Base-by-base conservation (phyloP, 192 early-diverging fungal genomes). In the Chytriomyces sp. region DNA sequence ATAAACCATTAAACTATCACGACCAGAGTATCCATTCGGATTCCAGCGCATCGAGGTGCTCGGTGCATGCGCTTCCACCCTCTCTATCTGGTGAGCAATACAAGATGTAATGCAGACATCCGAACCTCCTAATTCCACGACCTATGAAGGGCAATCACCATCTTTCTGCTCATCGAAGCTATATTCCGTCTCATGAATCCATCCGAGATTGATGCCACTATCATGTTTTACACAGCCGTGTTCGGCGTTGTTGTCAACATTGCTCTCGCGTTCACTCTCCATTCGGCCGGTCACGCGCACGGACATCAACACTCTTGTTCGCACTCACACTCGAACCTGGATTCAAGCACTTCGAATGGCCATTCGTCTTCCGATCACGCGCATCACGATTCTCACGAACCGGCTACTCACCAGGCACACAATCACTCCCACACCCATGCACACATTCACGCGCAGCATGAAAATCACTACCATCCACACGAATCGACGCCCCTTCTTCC, bases 181-280 rank as follows among this genome's bases (percentile, higher is more conserved):
- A 75, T 89, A 52, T 81, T 90, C 4, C 82, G 93, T 26, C 52
- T 94, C 2, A 12, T 58, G 1, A 22, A 34, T 28, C 70, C 70
- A 14, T 5, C 54, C 7, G 25, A 5, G 55, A 60, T 72, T 34
- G 70, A 72, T 28, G 56, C 56, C 6, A 8, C 8, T 26, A 40
- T 72, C 70, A 72, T 72, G 70, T 82, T 88, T 56, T 52, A 79
- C 49, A 89, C 89, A 30, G 91, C 93, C 5, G 69, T 78, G 5
- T 74, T 91, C 22, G 93, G 93, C n/a, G 91, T 94, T 26, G 74
- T 74, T 41, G 87, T 94, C 31, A 94, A 94, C 71, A 75, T 92
- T 52, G 79, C 89, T 75, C 85, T 92, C 69, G 86, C 75, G 0
- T 65, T 79, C 17, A 79, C 71, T 2, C 64, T 86, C 3, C 77